phyloP scores from a whole-genome alignment of 192 early-diverging fungal species.

The Chytriomyces confervae region DNA sequence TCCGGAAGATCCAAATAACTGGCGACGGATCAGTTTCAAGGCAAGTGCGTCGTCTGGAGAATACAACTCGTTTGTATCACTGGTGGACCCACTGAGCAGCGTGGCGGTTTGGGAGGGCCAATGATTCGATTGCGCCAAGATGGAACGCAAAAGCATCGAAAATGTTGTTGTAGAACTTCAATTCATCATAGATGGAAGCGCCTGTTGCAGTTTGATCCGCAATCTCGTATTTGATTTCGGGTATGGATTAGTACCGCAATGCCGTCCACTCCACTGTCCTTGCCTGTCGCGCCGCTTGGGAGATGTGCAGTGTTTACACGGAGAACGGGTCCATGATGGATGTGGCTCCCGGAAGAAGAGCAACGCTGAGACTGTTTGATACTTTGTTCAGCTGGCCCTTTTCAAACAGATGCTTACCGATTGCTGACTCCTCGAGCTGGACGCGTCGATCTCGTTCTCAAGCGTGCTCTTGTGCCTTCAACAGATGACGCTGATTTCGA shows the following conservation, averaged over 20 bases:
- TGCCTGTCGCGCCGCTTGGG: not conserved
- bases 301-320: not conserved
- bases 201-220: not conserved
- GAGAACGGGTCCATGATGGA: not conserved
- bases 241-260: not conserved
- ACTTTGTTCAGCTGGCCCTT: no score
- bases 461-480: constrained; percentile 17
- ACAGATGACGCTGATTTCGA: not conserved
- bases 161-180: not conserved
- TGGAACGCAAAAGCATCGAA: not conserved
- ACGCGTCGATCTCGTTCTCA: constrained; percentile 19
- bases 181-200: not conserved
- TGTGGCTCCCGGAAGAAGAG: not conserved
- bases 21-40: constrained; percentile 5
- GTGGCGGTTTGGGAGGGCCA: not conserved
- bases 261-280: not conserved
- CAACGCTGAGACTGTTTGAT: not conserved
- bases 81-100: not conserved
- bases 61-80: not conserved
- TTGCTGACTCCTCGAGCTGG: not conserved
- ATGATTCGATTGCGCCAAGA: not conserved
- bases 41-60: not conserved
- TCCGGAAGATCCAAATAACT: not conserved
- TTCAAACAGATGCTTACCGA: no score
- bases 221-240: not conserved